phyloP scores from a whole-genome alignment of 164 flowering plant genomes.

The Umbilicus rupestris region DNA sequence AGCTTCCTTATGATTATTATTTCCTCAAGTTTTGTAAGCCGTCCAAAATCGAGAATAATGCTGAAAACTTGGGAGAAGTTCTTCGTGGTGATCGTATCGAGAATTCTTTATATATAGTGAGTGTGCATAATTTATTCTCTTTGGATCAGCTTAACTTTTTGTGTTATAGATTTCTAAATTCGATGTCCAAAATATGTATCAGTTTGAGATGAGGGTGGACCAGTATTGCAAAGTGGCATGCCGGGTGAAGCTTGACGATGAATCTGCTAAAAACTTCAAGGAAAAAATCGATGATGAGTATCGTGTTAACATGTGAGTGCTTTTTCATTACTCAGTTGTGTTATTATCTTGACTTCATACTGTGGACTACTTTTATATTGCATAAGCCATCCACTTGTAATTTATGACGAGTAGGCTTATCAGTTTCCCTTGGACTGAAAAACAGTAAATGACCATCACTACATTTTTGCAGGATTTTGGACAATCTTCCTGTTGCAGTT shows the following conservation, averaged over 20 bases:
- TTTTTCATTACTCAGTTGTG: background rate
- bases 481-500: slow-evolving; percentile 92
- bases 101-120: slow-evolving; percentile 33
- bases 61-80: slow-evolving; percentile 52
- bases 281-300: slow-evolving; percentile 5
- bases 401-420: background rate
- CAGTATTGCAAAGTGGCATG: slow-evolving; percentile 4
- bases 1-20: slow-evolving; percentile 43
- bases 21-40: slow-evolving; percentile 31
- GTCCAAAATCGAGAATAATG: slow-evolving; percentile 30
- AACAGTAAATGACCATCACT: background rate
- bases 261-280: slow-evolving; percentile 5
- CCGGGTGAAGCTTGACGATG: background rate
- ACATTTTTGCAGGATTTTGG: slow-evolving; percentile 36
- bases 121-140: background rate
- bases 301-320: slow-evolving; percentile 1
- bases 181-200: background rate
- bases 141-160: background rate
- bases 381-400: background rate
- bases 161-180: background rate
- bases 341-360: too few relatives aligned
- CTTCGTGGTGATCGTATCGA: slow-evolving; percentile 53
- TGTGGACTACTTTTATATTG: too few relatives aligned
- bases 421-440: background rate
- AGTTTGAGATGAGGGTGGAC: slow-evolving; percentile 11